These are phyloP conservation scores for Naganishia vaughanmartiniae DNA, from an alignment of 768 basidiomycete genomes.

Conservation along the genomic window DNA sequence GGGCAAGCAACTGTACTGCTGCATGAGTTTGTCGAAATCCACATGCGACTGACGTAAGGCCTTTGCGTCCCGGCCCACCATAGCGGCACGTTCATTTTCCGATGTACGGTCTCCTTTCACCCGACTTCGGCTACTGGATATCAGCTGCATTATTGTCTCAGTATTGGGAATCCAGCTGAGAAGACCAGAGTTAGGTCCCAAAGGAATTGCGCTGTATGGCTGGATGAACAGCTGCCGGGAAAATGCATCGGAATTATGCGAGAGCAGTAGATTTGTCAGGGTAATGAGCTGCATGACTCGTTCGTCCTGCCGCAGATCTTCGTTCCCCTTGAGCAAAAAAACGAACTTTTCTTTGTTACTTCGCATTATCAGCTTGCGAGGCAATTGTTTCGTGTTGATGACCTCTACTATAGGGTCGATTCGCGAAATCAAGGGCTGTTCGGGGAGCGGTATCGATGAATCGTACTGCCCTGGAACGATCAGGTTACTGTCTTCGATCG, in stretches of 20 bases:
- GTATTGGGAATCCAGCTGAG: slow-evolving; percentile 49
- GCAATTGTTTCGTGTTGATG: slow-evolving; percentile 42
- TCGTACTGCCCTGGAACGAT: slow-evolving; percentile 46
- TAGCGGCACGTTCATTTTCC: slow-evolving; percentile 45
- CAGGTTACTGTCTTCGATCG: slow-evolving; percentile 44
- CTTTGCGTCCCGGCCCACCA: slow-evolving; percentile 42
- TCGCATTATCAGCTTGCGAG: slow-evolving; percentile 44
- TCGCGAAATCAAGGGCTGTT: slow-evolving; percentile 48
- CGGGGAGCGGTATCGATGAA: not conserved
- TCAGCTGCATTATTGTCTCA: slow-evolving; percentile 45
- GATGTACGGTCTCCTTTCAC: slow-evolving; percentile 38
- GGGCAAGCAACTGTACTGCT: slow-evolving; percentile 45
- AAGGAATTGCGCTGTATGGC: slow-evolving; percentile 40
- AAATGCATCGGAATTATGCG: slow-evolving; percentile 47
- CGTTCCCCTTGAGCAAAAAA: slow-evolving; percentile 49
- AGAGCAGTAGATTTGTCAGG: slow-evolving; percentile 48
- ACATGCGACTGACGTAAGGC: slow-evolving; percentile 19
- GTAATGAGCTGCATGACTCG: slow-evolving; percentile 52
- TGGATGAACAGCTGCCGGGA: slow-evolving; percentile 43
- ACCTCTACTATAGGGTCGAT: slow-evolving; percentile 46
- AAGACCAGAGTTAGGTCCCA: slow-evolving; percentile 45
- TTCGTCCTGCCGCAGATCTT: slow-evolving; percentile 46
- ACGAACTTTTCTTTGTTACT: slow-evolving; percentile 39
- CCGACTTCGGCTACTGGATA: slow-evolving; percentile 41
- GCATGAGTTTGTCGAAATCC: slow-evolving; percentile 34